These are phyloP conservation scores for Chiua sp. DNA, from an alignment of 1,284 basidiomycete genomes.

Conservation along the genomic window DNA sequence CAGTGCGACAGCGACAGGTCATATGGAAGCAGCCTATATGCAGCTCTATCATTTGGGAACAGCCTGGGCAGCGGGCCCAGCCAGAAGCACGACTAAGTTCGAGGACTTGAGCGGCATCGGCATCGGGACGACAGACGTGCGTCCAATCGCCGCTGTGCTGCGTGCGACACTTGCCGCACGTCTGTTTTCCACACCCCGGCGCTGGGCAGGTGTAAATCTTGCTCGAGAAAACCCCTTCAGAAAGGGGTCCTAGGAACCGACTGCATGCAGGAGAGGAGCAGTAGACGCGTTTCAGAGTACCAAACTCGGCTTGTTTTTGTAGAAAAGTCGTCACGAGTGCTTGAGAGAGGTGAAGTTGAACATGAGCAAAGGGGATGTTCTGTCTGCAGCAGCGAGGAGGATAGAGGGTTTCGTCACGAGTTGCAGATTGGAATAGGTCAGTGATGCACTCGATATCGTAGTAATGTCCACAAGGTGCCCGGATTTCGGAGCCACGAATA, in stretches of 20 bases:
- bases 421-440: conserved; percentile 43
- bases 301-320: conserved; percentile 41
- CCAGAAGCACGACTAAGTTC: conserved; percentile 39
- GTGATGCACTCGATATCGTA: conserved; percentile 45
- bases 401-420: conserved; percentile 46
- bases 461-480: conserved; percentile 45
- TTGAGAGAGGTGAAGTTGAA: conserved; percentile 33
- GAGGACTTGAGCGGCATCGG: conserved; percentile 36
- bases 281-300: conserved; percentile 47
- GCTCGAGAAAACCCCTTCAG: conserved; percentile 15
- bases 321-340: conserved; percentile 31
- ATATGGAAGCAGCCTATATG: conserved; percentile 50
- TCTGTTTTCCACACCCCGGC: conserved; percentile 33
- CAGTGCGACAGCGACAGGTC: conserved; percentile 50
- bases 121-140: conserved; percentile 36
- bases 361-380: conserved; percentile 36
- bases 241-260: conserved; percentile 45
- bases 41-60: conserved; percentile 48
- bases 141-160: conserved; percentile 17
- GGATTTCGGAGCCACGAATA: conserved; percentile 37
- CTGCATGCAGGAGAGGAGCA: conserved; percentile 45
- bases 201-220: conserved; percentile 29
- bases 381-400: conserved; percentile 50
- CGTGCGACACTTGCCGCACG: conserved; percentile 44
- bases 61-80: conserved; percentile 51